Conservation (phyloP, 805 yeast species). For the Yamadazyma nakazawae region DNA sequence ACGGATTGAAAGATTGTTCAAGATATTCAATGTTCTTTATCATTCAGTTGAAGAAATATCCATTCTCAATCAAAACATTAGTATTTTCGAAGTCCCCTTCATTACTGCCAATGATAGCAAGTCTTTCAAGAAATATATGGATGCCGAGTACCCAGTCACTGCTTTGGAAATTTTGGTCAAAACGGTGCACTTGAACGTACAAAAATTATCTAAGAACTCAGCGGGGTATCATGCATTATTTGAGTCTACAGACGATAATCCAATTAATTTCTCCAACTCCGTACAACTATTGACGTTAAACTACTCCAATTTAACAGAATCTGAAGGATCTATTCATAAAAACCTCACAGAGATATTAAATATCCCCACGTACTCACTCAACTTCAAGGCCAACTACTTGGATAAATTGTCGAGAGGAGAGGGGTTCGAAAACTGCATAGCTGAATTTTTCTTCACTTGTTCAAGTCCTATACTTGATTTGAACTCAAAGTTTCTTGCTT, state of each 20-base stretch:
- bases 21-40: constrained; percentile 21
- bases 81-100: constrained; percentile 29
- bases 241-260: constrained; percentile 26
- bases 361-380: constrained; percentile 33
- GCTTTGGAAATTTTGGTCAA: constrained; percentile 24
- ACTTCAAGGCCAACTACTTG: constrained; percentile 33
- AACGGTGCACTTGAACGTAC: constrained; percentile 23
- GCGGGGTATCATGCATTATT: constrained; percentile 42
- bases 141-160: constrained; percentile 16
- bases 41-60: constrained; percentile 22
- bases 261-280: constrained; percentile 32
- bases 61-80: constrained; percentile 25
- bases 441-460: constrained; percentile 37
- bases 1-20: constrained; percentile 10
- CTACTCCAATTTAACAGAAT: constrained; percentile 14
- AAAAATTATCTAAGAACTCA: constrained; percentile 19
- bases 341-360: constrained; percentile 13
- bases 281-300: constrained; percentile 29
- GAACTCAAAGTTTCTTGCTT: constrained; percentile 29
- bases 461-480: constrained; percentile 39
- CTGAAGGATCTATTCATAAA: constrained; percentile 25
- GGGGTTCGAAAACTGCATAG: constrained; percentile 35
- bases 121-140: constrained; percentile 21
- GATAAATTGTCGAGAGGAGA: constrained; percentile 30
- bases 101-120: constrained; percentile 21